Evolutionary conservation across 192 early-diverging fungal species (phyloP).

Genomic region (Backusella westeae): DNA sequence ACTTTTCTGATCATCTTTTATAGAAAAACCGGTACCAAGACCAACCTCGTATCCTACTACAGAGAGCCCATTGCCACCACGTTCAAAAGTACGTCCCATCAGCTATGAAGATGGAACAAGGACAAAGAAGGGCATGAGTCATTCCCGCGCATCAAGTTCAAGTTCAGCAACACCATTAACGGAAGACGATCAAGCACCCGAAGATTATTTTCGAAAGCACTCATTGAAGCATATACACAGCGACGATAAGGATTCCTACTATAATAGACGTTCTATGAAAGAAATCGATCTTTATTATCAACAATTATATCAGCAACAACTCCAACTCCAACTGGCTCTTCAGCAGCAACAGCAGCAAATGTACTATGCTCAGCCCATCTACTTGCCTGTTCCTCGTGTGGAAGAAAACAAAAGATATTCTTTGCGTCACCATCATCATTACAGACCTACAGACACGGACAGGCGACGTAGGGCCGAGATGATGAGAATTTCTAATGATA

Average conservation of each 20-base stretch:
- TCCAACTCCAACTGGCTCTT: not conserved
- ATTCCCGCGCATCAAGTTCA: conserved; percentile 3
- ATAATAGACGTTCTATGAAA: not conserved
- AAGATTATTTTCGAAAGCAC: not conserved
- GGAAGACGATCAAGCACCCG: not conserved
- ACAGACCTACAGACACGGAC: not conserved
- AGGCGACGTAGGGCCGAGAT: not conserved
- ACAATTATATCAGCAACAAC: not conserved
- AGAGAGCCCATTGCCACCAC: not conserved
- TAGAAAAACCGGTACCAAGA: not conserved
- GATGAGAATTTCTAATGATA: not conserved
- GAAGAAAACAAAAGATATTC: not conserved
- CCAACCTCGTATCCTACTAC: not conserved
- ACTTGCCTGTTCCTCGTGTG: not conserved
- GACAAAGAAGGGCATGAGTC: not conserved
- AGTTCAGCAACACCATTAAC: conserved; percentile 6
- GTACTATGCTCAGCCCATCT: not conserved
- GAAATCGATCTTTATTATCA: not conserved
- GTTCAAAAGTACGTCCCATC: not conserved
- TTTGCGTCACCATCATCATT: not conserved
- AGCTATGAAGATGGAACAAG: not conserved
- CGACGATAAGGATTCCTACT: not conserved
- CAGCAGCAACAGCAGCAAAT: not conserved
- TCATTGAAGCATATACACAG: not conserved
- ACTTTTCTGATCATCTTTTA: not conserved